Percentiles rank a stretch among this genome's conserved stretches.
Conservation (phyloP, 345 rosid genomes). For the Eucalyptus polyanthemos region DNA sequence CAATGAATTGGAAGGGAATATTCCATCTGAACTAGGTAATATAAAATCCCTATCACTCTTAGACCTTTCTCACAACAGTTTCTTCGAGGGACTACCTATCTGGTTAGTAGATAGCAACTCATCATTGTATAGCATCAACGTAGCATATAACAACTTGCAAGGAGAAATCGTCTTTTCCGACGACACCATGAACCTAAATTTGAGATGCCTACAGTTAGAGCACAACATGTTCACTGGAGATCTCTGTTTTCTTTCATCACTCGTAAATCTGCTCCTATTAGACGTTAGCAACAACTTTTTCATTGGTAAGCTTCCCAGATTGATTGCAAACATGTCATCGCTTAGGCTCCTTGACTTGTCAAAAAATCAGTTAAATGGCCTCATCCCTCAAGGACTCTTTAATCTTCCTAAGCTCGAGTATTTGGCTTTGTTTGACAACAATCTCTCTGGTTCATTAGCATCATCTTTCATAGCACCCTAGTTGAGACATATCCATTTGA, state of each 20-base stretch:
- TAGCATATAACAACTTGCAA: not conserved
- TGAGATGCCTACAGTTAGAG: rapidly evolving
- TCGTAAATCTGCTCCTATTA: rapidly evolving
- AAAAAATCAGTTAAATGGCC: not conserved
- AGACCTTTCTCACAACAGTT: not conserved
- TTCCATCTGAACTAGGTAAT: not conserved
- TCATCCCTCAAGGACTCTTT: not conserved
- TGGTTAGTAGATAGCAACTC: not conserved
- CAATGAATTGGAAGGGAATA: not conserved
- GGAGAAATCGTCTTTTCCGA: not conserved
- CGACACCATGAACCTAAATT: rapidly evolving
- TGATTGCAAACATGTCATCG: not conserved
- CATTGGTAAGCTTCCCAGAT: not conserved
- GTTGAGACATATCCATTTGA: rapidly evolving
- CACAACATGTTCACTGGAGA: not conserved
- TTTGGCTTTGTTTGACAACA: not conserved
- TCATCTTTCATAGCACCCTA: rapidly evolving
- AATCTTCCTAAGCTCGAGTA: rapidly evolving
- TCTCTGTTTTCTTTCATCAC: not conserved
- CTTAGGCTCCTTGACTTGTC: not conserved
- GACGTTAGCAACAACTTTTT: not conserved
- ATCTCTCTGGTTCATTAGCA: not conserved
- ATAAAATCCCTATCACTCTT: too few species aligned
- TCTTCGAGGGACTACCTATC: not conserved
- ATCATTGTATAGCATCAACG: rapidly evolving